phyloP scores from a whole-genome alignment of 306 rosid genomes.

The cucumber (Cucumis sativus) region DNA sequence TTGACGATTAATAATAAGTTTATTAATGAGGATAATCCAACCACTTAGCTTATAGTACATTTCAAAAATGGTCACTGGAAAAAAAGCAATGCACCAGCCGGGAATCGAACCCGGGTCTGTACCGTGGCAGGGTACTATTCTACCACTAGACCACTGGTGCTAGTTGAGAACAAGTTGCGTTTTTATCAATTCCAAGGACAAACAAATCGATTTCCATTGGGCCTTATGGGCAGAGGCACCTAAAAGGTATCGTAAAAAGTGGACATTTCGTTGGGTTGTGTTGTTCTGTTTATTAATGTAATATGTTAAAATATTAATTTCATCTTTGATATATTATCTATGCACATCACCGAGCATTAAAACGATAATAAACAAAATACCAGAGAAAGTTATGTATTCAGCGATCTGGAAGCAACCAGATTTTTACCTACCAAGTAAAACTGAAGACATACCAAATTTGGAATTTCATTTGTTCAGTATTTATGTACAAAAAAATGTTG shows the following conservation, averaged over 20 bases:
- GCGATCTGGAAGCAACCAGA: neutral
- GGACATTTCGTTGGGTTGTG: too few species aligned
- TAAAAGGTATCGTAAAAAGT: too few species aligned
- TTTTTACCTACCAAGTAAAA: neutral
- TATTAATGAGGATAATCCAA: too few species aligned
- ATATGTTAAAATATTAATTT: neutral
- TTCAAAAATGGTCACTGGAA: too few species aligned
- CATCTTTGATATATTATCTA: neutral
- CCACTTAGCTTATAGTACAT: too few species aligned
- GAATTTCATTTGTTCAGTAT: neutral
- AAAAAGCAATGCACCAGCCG: conserved; percentile 27
- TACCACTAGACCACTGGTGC: conserved; percentile 99
- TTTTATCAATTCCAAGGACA: neutral
- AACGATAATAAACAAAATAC: neutral
- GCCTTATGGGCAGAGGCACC: too few species aligned
- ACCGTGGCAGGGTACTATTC: conserved; percentile 79
- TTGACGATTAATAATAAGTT: too few species aligned
- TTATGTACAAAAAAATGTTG: conserved; percentile 4
- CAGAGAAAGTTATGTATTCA: neutral
- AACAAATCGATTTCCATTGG: too few species aligned
- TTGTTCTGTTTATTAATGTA: too few species aligned
- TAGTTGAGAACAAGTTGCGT: neutral
- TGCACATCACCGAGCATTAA: neutral
- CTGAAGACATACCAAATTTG: neutral
- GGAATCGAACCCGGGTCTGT: conserved; percentile 48